phyloP scores from a whole-genome alignment of 495 filamentous ascomycete species.

The Penicillium longicatenatum region DNA sequence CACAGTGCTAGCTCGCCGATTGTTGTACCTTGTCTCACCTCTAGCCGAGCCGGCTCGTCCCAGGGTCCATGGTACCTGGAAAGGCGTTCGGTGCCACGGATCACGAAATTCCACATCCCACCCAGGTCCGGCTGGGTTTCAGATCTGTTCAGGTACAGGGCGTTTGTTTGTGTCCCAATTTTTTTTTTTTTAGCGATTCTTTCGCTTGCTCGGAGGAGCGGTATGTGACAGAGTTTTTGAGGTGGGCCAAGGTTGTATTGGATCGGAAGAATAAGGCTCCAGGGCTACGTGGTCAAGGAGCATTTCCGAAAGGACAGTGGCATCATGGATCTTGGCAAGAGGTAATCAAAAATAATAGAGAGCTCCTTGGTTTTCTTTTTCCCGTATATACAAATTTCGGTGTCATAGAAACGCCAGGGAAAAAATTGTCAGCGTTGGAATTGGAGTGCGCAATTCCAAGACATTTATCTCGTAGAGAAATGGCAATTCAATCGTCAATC shows the following conservation, averaged over 20 bases:
- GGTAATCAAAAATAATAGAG: not conserved
- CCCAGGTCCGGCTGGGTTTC: slow-evolving; percentile 12
- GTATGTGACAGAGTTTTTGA: not conserved
- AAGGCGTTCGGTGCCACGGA: slow-evolving; percentile 6
- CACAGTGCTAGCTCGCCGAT: not conserved
- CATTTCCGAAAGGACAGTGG: too few species aligned
- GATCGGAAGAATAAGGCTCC: not conserved
- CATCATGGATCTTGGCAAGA: not conserved
- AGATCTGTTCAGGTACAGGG: slow-evolving; percentile 16
- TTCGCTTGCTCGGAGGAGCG: too few species aligned
- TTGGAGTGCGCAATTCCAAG: not conserved
- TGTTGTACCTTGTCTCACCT: slow-evolving; percentile 6
- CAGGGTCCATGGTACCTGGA: slow-evolving; percentile 13
- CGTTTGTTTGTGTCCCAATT: too few species aligned
- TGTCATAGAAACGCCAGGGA: not conserved
- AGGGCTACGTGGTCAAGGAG: too few species aligned
- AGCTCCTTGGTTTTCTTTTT: not conserved
- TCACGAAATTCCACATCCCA: slow-evolving; percentile 8
- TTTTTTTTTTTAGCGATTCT: too few species aligned
- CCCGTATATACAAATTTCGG: slow-evolving; percentile 2
- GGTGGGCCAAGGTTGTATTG: not conserved
- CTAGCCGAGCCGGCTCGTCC: slow-evolving; percentile 2
- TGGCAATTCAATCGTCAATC: slow-evolving; percentile 13
- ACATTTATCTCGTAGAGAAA: not conserved
- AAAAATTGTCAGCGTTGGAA: not conserved